Percentiles rank a stretch among this genome's conserved stretches.
Evolutionary conservation across 2,329 filamentous ascomycete species (phyloP).

Genomic region (Penicillium glabrum): DNA sequence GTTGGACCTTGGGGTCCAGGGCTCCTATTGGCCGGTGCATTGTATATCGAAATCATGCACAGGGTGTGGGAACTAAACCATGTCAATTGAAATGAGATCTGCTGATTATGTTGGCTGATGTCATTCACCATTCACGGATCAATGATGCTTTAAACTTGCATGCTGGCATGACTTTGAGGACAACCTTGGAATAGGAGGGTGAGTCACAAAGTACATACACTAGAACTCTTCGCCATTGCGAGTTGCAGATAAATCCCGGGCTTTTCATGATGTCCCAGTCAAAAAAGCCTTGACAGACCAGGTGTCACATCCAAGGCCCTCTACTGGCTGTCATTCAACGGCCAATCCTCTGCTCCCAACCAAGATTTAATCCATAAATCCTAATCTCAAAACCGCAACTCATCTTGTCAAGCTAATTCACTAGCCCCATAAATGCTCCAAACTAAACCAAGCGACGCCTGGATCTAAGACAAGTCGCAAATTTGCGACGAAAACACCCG

Average conservation of each 20-base stretch:
- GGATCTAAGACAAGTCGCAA: background rate
- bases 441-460: background rate
- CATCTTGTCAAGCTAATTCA: background rate
- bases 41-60: background rate
- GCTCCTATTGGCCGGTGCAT: background rate
- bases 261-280: background rate
- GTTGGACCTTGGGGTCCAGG: background rate
- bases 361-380: background rate
- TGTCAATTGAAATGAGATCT: background rate
- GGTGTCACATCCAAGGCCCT: background rate
- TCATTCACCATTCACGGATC: background rate
- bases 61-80: background rate
- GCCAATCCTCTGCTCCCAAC: background rate
- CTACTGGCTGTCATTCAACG: background rate
- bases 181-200: background rate
- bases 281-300: background rate
- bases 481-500: background rate
- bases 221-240: background rate
- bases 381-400: background rate
- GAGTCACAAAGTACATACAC: background rate
- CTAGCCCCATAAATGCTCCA: background rate
- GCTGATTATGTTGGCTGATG: background rate
- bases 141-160: background rate
- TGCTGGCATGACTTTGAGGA: background rate
- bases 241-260: too few species aligned